Evolutionary conservation across 768 basidiomycete genomes (phyloP).

Genomic region (Sporobolomyces pararoseus): DNA sequence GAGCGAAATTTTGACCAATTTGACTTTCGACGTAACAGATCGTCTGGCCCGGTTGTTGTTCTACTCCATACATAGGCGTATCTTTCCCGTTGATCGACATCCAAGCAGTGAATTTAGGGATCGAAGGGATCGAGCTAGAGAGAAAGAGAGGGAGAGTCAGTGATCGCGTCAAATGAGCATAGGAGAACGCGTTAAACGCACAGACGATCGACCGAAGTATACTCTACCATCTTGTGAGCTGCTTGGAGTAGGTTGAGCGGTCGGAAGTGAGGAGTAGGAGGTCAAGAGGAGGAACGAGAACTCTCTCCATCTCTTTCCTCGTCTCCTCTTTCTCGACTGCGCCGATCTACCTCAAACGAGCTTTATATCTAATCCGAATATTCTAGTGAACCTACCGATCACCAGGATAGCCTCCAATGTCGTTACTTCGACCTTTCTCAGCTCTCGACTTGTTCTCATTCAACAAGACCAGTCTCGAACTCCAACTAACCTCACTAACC

Average conservation of each 20-base stretch:
- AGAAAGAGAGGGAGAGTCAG: background rate
- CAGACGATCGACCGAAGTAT: background rate
- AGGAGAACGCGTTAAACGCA: background rate
- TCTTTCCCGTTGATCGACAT: background rate
- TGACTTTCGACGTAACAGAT: conserved; percentile 1
- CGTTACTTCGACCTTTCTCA: conserved; percentile 42
- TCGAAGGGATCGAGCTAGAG: background rate
- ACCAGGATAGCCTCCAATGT: conserved; percentile 41
- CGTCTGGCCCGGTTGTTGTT: background rate
- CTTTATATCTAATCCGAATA: no score
- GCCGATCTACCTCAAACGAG: no score
- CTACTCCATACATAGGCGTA: background rate
- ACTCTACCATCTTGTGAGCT: background rate
- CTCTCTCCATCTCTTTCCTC: background rate
- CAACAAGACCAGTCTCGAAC: conserved; percentile 67
- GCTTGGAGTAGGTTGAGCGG: background rate
- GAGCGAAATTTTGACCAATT: background rate
- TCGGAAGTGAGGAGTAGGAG: background rate
- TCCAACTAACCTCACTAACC: no score
- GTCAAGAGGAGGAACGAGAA: background rate
- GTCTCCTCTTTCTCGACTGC: no score
- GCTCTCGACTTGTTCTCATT: conserved; percentile 44
- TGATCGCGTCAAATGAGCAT: no score
- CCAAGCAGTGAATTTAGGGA: background rate
- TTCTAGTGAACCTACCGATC: no score